A percentile compares a stretch with the other conserved stretches of the same genome.
Conservation (phyloP, 1,284 basidiomycete genomes). For the Peniophora sp. region DNA sequence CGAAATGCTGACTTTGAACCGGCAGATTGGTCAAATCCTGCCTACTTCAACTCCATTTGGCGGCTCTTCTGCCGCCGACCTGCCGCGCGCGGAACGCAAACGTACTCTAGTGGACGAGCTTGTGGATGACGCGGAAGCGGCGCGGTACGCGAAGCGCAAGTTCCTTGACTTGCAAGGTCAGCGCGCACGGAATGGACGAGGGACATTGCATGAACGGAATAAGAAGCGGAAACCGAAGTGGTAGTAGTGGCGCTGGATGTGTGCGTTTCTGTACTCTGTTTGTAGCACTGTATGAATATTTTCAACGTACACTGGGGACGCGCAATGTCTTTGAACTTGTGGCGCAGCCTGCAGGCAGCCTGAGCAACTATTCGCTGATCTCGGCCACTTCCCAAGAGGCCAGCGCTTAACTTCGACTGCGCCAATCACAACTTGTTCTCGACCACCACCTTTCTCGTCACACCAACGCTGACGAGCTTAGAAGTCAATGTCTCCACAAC, state of each 20-base stretch:
- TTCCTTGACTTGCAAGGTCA: constrained; percentile 78
- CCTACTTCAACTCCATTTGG: constrained; percentile 73
- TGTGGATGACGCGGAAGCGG: constrained; percentile 80
- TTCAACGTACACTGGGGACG: too few relatives aligned
- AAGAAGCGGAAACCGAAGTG: constrained; percentile 60
- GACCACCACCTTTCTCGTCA: too few relatives aligned
- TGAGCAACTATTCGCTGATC: too few relatives aligned
- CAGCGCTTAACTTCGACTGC: too few relatives aligned
- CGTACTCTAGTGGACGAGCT: constrained; percentile 84
- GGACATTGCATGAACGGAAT: constrained; percentile 65
- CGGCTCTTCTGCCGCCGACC: constrained; percentile 62
- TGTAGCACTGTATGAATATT: too few relatives aligned
- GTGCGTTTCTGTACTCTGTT: too few relatives aligned
- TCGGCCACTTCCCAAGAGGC: too few relatives aligned
- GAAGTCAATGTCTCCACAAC: too few relatives aligned
- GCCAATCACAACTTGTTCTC: too few relatives aligned
- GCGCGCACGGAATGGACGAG: constrained; percentile 67
- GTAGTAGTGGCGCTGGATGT: constrained; percentile 31
- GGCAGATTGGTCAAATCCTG: constrained; percentile 85
- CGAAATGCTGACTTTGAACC: constrained; percentile 5
- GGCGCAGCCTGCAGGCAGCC: too few relatives aligned
- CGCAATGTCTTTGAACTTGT: too few relatives aligned
- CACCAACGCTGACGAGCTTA: too few relatives aligned
- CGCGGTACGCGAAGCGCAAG: constrained; percentile 89
- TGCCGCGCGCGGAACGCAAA: constrained; percentile 63